Conservation (phyloP, 2,329 filamentous ascomycete species). For the Cladophialophora exuberans region DNA sequence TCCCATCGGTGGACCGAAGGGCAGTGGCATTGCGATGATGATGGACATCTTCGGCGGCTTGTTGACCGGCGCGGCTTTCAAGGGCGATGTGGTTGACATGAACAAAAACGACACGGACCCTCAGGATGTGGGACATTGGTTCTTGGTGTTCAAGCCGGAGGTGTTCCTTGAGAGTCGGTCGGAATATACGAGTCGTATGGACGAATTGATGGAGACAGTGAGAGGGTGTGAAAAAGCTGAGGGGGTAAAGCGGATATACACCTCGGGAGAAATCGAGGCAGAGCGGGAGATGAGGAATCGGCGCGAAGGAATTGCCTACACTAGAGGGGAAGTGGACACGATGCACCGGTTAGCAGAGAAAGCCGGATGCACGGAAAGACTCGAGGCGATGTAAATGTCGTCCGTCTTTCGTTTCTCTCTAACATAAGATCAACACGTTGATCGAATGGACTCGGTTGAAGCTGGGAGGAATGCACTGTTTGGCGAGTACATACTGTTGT, state of each 20-base stretch:
- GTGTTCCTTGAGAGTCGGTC: conserved; percentile 68
- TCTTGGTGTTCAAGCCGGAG: conserved; percentile 72
- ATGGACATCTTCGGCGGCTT: conserved; percentile 85
- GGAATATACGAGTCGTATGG: conserved; percentile 66
- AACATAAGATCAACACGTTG: no score
- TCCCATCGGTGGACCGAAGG: conserved; percentile 83
- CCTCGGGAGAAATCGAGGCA: conserved; percentile 59
- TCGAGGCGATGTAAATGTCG: background rate
- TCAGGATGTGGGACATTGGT: conserved; percentile 74
- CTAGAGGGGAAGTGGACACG: background rate
- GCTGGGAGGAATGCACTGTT: no score
- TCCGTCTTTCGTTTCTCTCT: no score
- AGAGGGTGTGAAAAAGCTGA: conserved; percentile 55
- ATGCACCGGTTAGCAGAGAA: background rate
- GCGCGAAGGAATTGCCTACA: background rate
- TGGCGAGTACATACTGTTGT: no score
- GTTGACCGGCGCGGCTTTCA: conserved; percentile 75
- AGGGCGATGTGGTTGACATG: conserved; percentile 73
- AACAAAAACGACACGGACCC: conserved; percentile 68
- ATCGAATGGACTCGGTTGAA: no score
- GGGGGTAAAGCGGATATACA: conserved; percentile 60
- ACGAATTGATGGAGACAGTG: conserved; percentile 58
- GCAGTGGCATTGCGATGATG: conserved; percentile 75
- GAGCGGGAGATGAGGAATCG: background rate
- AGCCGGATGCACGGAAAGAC: background rate